A percentile compares a stretch with the other conserved stretches of the same genome.
Evolutionary conservation across 345 rosid species (phyloP).

Genomic region (Aquilaria malaccensis): DNA sequence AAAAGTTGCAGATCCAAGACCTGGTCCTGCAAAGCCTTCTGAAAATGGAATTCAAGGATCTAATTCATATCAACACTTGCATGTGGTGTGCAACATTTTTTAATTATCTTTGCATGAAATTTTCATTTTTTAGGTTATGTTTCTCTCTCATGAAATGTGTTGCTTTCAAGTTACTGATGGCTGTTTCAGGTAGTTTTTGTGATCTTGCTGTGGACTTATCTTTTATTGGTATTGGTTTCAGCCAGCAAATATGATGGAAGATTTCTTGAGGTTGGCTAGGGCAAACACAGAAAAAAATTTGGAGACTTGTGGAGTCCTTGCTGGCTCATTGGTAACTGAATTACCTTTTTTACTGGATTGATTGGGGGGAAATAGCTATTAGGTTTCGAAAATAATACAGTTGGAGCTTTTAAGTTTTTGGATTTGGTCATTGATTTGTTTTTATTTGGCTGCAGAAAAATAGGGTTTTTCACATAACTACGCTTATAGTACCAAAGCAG

Average conservation of each 20-base stretch:
- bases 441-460: constrained; percentile 52
- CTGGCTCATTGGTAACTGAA: constrained; percentile 78
- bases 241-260: constrained; percentile 87
- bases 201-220: constrained; percentile 4
- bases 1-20: constrained; percentile 98
- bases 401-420: constrained; percentile 1
- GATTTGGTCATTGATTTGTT: constrained; percentile 15
- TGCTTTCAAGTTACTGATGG: no score
- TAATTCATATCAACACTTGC: constrained; percentile 69
- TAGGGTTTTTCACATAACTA: constrained; percentile 87
- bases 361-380: neutral
- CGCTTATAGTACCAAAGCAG: constrained; percentile 95
- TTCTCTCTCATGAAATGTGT: neutral
- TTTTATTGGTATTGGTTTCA: constrained; percentile 15
- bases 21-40: constrained; percentile 80
- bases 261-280: constrained; percentile 75
- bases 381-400: neutral
- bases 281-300: constrained; percentile 77
- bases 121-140: neutral
- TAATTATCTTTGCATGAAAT: constrained; percentile 3
- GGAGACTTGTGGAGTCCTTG: constrained; percentile 95
- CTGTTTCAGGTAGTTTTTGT: neutral
- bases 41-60: constrained; percentile 40
- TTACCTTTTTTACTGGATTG: neutral
- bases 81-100: constrained; percentile 52